Base-by-base conservation (phyloP, 2,329 filamentous ascomycete species). In the Aureobasidium sp. region DNA sequence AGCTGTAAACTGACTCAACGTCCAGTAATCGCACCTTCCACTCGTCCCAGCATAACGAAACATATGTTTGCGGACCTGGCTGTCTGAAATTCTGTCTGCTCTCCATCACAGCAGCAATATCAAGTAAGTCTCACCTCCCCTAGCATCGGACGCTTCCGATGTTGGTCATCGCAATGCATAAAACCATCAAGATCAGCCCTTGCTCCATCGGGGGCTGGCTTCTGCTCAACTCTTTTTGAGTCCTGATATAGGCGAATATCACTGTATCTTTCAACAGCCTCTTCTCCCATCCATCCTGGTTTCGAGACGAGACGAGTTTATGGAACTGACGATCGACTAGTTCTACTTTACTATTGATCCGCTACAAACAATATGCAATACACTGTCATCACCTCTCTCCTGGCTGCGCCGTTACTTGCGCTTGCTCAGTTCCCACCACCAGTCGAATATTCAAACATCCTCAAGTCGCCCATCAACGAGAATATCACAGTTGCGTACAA, bases 401-500 rank as follows among this genome's bases (percentile, higher is more conserved):
- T 60, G 36, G 36, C 22, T 1, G 36, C 45, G 5, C 57, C 57
- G 3, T 34, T 60, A 27, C 25, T 62, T 31, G 60, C 25, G 22
- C 51, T 45, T 60, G 75, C 76, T n/a, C 76, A 78, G 64, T 73
- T 71, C 55, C 75, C 73, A 44, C 74, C 74, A 17, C 71, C 71
- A 34, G 67, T 71, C 51, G 68, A 70, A 56, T 78, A 77, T 64
- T 66, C 74, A 52, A 86, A 81, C 47, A 81, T 82, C 48, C 79
- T 88, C 62, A 74, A 73, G 29, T 89, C 87, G 20, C 84, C 86
- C 2, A 76, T 88, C 67, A 79, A 89, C 71, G 75, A 77, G 31
- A 81, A 82, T 66, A 83, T 90, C 69, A 86, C 82, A 63, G 83
- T 90, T 70, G 82, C 83, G 61, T 91, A 87, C 78, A 89, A 87